Evolutionary conservation across 2,329 filamentous ascomycete genomes (phyloP).

Genomic region (Colletotrichum theobromicola): DNA sequence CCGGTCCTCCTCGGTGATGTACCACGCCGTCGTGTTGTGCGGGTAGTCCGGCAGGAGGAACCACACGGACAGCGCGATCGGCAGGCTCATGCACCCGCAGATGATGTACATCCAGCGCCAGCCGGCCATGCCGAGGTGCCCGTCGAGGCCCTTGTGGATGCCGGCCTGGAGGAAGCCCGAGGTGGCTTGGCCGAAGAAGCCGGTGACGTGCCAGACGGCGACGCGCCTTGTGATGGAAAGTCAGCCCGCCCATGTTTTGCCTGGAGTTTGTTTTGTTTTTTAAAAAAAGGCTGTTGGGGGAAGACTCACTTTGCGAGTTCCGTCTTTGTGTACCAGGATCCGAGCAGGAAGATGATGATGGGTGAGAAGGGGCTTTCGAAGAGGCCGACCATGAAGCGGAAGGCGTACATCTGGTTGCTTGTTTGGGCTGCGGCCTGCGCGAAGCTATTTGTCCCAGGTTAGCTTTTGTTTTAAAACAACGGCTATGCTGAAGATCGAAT

Average conservation of each 20-base stretch:
- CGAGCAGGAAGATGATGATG: slow-evolving; percentile 32
- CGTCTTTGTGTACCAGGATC: slow-evolving; percentile 32
- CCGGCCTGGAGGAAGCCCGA: slow-evolving; percentile 35
- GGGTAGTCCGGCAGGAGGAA: slow-evolving; percentile 32
- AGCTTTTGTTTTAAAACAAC: neutral
- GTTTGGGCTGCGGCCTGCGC: neutral
- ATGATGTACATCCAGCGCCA: slow-evolving; percentile 36
- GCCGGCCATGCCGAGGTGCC: slow-evolving; percentile 31
- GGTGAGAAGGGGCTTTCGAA: slow-evolving; percentile 35
- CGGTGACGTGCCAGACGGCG: slow-evolving; percentile 31
- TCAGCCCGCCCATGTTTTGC: too few relatives aligned
- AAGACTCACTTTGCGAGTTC: slow-evolving; percentile 30
- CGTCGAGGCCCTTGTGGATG: slow-evolving; percentile 31
- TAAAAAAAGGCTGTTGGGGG: too few relatives aligned
- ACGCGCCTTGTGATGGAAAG: slow-evolving; percentile 2
- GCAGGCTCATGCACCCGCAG: slow-evolving; percentile 30
- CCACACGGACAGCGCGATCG: slow-evolving; percentile 29
- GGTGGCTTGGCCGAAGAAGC: slow-evolving; percentile 29
- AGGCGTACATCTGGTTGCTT: slow-evolving; percentile 31
- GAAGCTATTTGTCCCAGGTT: neutral
- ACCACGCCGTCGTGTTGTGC: slow-evolving; percentile 28
- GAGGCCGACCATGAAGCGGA: slow-evolving; percentile 36
- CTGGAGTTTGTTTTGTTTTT: too few relatives aligned
- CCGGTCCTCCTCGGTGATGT: slow-evolving; percentile 28
- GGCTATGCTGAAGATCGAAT: too few relatives aligned